These are phyloP conservation scores for Silene conica DNA, from an alignment of 148 eudicot genomes.

Conservation along the genomic window DNA sequence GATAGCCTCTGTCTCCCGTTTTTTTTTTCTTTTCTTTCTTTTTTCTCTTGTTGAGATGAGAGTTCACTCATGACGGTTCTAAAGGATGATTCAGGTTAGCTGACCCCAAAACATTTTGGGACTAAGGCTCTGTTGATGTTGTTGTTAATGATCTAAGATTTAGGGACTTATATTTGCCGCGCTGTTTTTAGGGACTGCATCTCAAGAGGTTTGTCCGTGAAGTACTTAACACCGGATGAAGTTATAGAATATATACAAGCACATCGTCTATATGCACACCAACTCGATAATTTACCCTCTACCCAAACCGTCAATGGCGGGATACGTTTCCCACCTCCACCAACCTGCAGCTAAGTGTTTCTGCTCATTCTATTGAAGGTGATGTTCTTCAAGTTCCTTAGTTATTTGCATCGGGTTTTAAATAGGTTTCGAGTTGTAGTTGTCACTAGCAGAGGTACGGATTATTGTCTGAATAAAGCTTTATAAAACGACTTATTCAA, in stretches of 20 bases:
- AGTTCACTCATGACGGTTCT: no score
- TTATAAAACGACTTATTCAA: background rate
- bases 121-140: no score
- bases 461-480: background rate
- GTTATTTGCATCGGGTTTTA: background rate
- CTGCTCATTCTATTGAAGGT: no score
- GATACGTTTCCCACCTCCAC: constrained; percentile 1
- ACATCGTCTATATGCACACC: constrained; percentile 40
- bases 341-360: background rate
- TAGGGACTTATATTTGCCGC: constrained; percentile 11
- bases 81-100: no score
- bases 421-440: background rate
- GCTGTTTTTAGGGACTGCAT: constrained; percentile 59
- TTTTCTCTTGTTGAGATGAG: no score
- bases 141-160: no score
- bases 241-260: constrained; percentile 64
- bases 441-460: background rate
- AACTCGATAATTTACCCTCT: constrained; percentile 10
- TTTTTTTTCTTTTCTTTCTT: no score
- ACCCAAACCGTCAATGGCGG: background rate
- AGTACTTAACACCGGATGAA: constrained; percentile 69
- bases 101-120: no score
- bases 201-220: constrained; percentile 63
- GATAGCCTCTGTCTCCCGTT: background rate
- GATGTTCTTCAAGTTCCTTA: background rate